Evolutionary conservation across 345 rosid species (phyloP).

Genomic region (Dipteronia sinensis): DNA sequence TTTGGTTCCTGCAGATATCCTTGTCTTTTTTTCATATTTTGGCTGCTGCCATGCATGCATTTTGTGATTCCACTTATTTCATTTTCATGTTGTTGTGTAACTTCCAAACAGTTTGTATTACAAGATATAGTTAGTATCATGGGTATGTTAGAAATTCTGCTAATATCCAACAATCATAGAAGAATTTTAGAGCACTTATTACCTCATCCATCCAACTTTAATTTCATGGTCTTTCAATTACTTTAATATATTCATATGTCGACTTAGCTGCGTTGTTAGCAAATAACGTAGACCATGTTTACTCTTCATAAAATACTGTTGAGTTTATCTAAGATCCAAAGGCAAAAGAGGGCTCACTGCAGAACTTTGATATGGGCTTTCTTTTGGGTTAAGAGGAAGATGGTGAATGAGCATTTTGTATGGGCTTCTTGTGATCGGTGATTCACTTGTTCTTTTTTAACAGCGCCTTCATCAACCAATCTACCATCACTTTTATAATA

Average conservation of each 20-base stretch:
- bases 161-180: background rate
- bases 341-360: background rate
- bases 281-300: background rate
- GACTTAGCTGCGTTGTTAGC: background rate
- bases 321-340: background rate
- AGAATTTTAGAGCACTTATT: background rate
- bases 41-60: background rate
- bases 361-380: background rate
- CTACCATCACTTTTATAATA: background rate
- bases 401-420: background rate
- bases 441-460: too few relatives aligned
- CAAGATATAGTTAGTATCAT: background rate
- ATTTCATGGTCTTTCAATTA: background rate
- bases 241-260: background rate
- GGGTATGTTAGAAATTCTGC: background rate
- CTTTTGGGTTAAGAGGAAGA: background rate
- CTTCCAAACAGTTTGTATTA: background rate
- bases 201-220: background rate
- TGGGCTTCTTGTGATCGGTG: too few relatives aligned
- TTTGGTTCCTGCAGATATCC: background rate
- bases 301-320: background rate
- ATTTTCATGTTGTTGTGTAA: background rate
- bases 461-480: background rate
- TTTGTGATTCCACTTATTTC: background rate
- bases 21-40: background rate